A percentile compares a stretch with the other conserved stretches of the same genome.
These are phyloP conservation scores for Talaromyces trachyspermus DNA, from an alignment of 495 filamentous ascomycete species.

Conservation along the genomic window DNA sequence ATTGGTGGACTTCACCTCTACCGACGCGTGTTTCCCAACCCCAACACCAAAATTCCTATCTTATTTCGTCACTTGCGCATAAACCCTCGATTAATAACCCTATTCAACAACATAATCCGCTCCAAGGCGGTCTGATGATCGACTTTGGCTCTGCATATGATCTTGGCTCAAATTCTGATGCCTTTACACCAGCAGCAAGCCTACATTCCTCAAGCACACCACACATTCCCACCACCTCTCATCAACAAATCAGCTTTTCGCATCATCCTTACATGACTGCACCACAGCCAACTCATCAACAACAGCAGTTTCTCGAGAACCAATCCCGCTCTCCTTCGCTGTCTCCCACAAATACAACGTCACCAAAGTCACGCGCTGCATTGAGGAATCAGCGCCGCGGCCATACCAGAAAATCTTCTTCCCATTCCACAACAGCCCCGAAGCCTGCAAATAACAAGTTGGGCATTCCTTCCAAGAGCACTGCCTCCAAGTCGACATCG, in stretches of 20 bases:
- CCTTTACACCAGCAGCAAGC: conserved; percentile 25
- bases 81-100: conserved; percentile 1
- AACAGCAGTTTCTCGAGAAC: conserved; percentile 13
- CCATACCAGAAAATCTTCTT: conserved; percentile 31
- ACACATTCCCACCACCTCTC: conserved; percentile 16
- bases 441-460: conserved; percentile 20
- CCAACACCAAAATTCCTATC: conserved; percentile 27
- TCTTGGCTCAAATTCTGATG: conserved; percentile 19
- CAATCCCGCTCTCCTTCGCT: conserved; percentile 31
- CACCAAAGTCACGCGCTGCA: conserved; percentile 16
- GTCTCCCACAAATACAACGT: conserved; percentile 30
- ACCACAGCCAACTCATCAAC: background rate
- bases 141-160: conserved; percentile 36
- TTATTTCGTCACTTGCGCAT: conserved; percentile 6
- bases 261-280: conserved; percentile 13
- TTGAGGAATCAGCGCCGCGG: conserved; percentile 21
- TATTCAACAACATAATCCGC: conserved; percentile 22
- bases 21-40: conserved; percentile 29
- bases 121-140: conserved; percentile 42
- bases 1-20: conserved; percentile 40
- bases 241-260: conserved; percentile 24
- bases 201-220: conserved; percentile 15
- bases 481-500: conserved; percentile 24
- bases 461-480: conserved; percentile 24
- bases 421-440: conserved; percentile 27